A percentile compares a stretch with the other conserved stretches of the same genome.
phyloP scores from a whole-genome alignment of 2,329 filamentous ascomycete genomes.

The Fusarium compactum region DNA sequence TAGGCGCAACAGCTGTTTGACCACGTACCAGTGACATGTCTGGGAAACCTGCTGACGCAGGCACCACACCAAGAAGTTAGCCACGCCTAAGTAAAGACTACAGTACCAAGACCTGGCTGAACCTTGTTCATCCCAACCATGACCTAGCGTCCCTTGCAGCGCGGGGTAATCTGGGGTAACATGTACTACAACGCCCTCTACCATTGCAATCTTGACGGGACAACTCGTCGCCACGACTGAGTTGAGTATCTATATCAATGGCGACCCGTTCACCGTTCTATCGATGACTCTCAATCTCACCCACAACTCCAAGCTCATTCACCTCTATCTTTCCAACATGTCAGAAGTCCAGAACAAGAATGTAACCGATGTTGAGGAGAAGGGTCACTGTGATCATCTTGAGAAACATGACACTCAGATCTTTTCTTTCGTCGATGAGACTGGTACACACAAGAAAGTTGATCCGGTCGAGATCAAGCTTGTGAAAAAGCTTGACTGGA shows the following conservation, averaged over 20 bases:
- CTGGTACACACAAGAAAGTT: constrained; percentile 34
- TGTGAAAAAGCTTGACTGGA: constrained; percentile 36
- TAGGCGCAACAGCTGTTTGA: too few species aligned
- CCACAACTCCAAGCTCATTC: neutral
- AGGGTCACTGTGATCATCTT: constrained; percentile 18
- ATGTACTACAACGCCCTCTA: neutral
- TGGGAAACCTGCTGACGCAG: neutral
- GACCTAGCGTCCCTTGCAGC: neutral
- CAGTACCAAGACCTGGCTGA: constrained; percentile 1
- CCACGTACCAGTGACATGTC: neutral
- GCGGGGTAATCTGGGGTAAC: constrained; percentile 36
- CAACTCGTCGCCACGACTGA: neutral
- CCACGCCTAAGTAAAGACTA: neutral
- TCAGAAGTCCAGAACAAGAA: neutral
- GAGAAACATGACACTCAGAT: constrained; percentile 21
- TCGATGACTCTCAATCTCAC: neutral
- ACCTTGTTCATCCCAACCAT: constrained; percentile 11
- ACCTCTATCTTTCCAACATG: neutral
- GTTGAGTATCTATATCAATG: constrained; percentile 18
- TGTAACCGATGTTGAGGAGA: constrained; percentile 20
- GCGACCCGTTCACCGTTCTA: neutral
- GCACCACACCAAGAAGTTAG: neutral
- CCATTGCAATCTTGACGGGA: neutral
- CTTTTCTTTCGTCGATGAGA: constrained; percentile 21
- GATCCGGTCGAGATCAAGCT: constrained; percentile 38